phyloP scores from a whole-genome alignment of 805 yeast genomes.

The Nakazawaea holstii region DNA sequence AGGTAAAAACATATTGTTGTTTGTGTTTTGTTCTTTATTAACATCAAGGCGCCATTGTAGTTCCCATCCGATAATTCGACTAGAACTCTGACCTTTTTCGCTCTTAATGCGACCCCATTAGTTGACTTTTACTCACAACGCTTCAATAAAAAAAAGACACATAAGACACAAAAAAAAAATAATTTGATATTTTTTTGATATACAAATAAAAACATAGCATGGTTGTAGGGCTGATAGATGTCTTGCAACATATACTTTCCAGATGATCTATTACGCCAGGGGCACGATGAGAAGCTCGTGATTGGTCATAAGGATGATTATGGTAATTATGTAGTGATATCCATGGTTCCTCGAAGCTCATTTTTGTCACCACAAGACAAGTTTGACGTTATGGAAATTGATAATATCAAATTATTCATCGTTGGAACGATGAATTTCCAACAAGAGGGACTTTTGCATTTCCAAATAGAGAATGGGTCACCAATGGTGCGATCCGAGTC shows the following conservation, averaged over 20 bases:
- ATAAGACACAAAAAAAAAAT: background rate
- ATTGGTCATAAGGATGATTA: slow-evolving; percentile 22
- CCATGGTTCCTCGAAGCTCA: slow-evolving; percentile 13
- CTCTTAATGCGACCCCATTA: no score
- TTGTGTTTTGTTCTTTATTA: background rate
- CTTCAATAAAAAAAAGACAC: background rate
- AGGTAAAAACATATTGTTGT: background rate
- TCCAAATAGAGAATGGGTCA: slow-evolving; percentile 17
- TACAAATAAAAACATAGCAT: background rate
- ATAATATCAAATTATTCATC: slow-evolving; percentile 19
- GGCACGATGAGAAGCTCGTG: slow-evolving; percentile 14
- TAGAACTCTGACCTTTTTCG: no score
- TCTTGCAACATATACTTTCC: slow-evolving; percentile 6
- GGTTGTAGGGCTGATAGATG: background rate
- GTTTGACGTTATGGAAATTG: slow-evolving; percentile 11
- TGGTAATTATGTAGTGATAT: slow-evolving; percentile 20
- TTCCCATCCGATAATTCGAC: no score
- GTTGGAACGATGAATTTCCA: slow-evolving; percentile 23
- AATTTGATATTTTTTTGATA: background rate
- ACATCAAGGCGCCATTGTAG: no score
- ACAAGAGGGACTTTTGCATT: slow-evolving; percentile 9
- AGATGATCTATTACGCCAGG: background rate
- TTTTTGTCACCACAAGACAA: slow-evolving; percentile 6
- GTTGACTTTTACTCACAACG: no score
- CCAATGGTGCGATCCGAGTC: slow-evolving; percentile 9